These are phyloP conservation scores for Ramaria sp. DNA, from an alignment of 768 basidiomycete genomes.

Conservation along the genomic window DNA sequence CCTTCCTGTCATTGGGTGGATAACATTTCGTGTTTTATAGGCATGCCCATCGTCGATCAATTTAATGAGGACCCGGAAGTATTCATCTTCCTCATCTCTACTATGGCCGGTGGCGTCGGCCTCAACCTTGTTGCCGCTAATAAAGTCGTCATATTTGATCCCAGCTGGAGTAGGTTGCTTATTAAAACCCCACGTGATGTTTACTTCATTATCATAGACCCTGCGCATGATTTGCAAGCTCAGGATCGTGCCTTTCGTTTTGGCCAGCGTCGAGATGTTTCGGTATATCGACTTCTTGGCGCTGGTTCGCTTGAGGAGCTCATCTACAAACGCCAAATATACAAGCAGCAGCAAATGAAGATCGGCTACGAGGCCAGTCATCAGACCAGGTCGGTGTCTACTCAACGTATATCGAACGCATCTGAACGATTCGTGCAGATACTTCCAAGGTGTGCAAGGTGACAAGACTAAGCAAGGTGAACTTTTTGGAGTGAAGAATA, in stretches of 20 bases:
- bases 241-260: slow-evolving; percentile 84
- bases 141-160: slow-evolving; percentile 90
- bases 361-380: slow-evolving; percentile 78
- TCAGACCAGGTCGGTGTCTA: slow-evolving; percentile 53
- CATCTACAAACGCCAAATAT: slow-evolving; percentile 82
- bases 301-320: slow-evolving; percentile 84
- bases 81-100: slow-evolving; percentile 83
- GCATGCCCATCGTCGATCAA: slow-evolving; percentile 77
- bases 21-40: slow-evolving; percentile 23
- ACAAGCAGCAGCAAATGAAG: slow-evolving; percentile 92
- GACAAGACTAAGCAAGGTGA: slow-evolving; percentile 67
- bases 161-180: slow-evolving; percentile 78
- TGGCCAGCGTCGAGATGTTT: slow-evolving; percentile 79
- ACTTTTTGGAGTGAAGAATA: slow-evolving; percentile 77
- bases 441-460: slow-evolving; percentile 77
- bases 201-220: slow-evolving; percentile 41
- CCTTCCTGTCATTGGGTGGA: not conserved
- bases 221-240: slow-evolving; percentile 88
- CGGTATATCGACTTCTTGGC: slow-evolving; percentile 73
- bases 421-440: slow-evolving; percentile 27
- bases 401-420: not conserved
- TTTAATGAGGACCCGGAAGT: slow-evolving; percentile 68
- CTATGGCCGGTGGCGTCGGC: slow-evolving; percentile 84
- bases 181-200: not conserved
- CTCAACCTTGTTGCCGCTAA: slow-evolving; percentile 88